Evolutionary conservation across 1,139 yeast species (phyloP), one percentile per base, ranked within the genome.

Genomic region (Candida pseudocylindracea): DNA sequence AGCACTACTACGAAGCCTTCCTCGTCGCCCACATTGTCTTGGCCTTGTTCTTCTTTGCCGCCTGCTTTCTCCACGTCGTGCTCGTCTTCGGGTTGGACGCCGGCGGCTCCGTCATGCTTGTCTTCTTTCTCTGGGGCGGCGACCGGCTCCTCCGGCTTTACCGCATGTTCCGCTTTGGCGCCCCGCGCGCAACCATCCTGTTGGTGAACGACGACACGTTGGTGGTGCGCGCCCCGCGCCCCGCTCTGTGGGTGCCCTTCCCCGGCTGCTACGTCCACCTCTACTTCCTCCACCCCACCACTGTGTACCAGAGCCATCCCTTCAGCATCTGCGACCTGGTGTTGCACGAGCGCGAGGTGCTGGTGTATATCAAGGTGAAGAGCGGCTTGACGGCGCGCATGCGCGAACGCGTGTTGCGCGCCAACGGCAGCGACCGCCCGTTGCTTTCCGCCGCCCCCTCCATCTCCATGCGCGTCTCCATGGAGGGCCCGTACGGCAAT

Each of bases 301-400:
- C 66, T 34, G 73, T 73, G 39, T 76, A 70, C 71, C 81, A 74
- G 45, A 65, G 75, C 0, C 85, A 74, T 46, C 85, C 85, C 1
- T 74, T 74, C 34, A 40, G 46, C 12, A 33, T 43, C 10, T 56
- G 69, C 20, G 51, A 50, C 50, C 36, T 50, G 37, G 41, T 48
- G 33, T 36, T 53, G 44, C 44, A 52, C 38, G 45, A 55, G 36
- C 48, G 57, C 44, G 20, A 15, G 20, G 20, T 15, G 6, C 20
- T 15, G 20, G 20, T 15, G 20, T 15, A 15, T 6, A 46, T 63
- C 32, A 62, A 60, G 41, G 60, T 60, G 10, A 60, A 49, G 43
- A 51, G 50, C 36, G 68, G 68, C 37, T 50, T 52, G 29, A 50
- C 52, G 24, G 48, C 50, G 37, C 49, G 42, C 29, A 55, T 60